Conservation (phyloP, 2,329 filamentous ascomycete genomes). For the Alternaria brassicae region DNA sequence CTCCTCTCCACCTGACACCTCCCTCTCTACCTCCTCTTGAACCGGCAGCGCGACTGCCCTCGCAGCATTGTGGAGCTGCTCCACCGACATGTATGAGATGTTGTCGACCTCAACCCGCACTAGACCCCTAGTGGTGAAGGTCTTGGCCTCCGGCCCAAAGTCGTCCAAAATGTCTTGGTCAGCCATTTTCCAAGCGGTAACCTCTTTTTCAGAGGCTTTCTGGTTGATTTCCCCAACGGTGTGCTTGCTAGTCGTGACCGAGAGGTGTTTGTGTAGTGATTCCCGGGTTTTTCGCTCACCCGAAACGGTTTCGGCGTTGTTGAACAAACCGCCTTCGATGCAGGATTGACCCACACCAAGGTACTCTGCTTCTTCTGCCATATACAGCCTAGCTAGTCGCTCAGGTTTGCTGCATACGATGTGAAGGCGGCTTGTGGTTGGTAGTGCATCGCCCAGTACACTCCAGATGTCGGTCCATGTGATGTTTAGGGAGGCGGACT, state of each 20-base stretch:
- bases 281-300: constrained; percentile 17
- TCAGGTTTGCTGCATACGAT: constrained; percentile 16
- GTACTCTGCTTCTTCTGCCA: constrained; percentile 22
- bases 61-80: constrained; percentile 1
- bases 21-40: not conserved
- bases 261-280: constrained; percentile 10
- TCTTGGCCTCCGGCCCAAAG: constrained; percentile 13
- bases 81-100: not conserved
- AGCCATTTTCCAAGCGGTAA: constrained; percentile 6
- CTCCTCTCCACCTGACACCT: not conserved
- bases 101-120: not conserved
- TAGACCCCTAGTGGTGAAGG: constrained; percentile 11
- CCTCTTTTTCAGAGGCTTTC: not conserved
- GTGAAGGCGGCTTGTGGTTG: constrained; percentile 10
- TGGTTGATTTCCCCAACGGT: constrained; percentile 1
- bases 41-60: not conserved
- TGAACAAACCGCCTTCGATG: constrained; percentile 19
- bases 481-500: constrained; percentile 12
- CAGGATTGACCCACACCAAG: constrained; percentile 20
- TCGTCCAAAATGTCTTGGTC: not conserved
- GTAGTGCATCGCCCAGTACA: constrained; percentile 18
- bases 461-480: constrained; percentile 23
- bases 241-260: constrained; percentile 8
- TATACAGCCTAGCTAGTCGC: constrained; percentile 20
- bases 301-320: constrained; percentile 11